Evolutionary conservation across 305 asterid genomes (phyloP).

Genomic region (Solanum hybrid): DNA sequence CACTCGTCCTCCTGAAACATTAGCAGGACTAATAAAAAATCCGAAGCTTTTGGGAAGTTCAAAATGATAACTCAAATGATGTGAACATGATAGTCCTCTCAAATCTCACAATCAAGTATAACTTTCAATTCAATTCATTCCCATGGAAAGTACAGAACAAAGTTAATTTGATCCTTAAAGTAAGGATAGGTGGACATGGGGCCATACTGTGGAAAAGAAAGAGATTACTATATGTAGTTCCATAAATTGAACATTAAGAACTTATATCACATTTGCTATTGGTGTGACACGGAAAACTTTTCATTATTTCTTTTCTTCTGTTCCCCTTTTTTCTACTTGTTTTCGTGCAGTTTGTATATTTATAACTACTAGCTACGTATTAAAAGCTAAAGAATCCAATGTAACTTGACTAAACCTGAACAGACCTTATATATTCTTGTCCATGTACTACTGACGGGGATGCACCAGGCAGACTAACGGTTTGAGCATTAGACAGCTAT

Average conservation of each 20-base stretch:
- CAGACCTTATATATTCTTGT: background rate
- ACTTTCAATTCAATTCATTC: background rate
- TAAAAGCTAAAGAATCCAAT: background rate
- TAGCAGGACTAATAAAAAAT: background rate
- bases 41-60: background rate
- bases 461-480: background rate
- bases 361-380: background rate
- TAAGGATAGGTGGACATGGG: background rate
- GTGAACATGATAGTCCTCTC: background rate
- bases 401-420: background rate
- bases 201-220: background rate
- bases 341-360: background rate
- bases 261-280: background rate
- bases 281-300: background rate
- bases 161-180: background rate
- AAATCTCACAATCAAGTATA: background rate
- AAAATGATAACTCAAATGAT: background rate
- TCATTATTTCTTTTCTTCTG: background rate
- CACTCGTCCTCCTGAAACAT: conserved; percentile 71
- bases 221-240: background rate
- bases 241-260: background rate
- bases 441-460: background rate
- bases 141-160: background rate
- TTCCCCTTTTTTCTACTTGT: background rate
- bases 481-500: background rate